Conservation (phyloP, 225 moss, liverwort and hornwort genomes). For the Straminergon stramineum region DNA sequence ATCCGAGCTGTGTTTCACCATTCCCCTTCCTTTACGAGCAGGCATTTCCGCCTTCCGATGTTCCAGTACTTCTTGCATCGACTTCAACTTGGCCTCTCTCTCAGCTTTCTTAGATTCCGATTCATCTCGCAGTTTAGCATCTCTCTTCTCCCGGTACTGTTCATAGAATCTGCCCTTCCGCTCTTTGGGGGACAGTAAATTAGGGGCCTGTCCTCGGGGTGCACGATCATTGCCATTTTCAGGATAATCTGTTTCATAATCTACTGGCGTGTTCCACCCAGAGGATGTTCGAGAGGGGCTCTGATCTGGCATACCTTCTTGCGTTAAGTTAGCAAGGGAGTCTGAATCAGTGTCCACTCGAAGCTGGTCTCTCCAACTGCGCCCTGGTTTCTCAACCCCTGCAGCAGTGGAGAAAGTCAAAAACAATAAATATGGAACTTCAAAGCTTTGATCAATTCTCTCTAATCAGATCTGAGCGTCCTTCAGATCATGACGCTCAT, state of each 20-base stretch:
- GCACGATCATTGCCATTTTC: constrained; percentile 42
- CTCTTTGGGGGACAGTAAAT: constrained; percentile 49
- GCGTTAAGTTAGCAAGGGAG: constrained; percentile 32
- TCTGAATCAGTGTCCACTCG: constrained; percentile 37
- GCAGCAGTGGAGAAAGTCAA: background rate
- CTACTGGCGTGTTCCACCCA: constrained; percentile 65
- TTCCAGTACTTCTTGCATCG: constrained; percentile 91
- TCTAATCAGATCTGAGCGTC: background rate
- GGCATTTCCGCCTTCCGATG: constrained; percentile 93
- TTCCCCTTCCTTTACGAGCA: constrained; percentile 50
- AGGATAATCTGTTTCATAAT: constrained; percentile 55
- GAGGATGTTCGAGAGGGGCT: constrained; percentile 56
- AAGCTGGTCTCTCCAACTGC: constrained; percentile 38
- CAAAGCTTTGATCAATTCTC: background rate
- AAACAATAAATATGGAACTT: background rate
- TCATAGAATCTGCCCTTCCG: constrained; percentile 91
- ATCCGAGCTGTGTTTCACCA: constrained; percentile 46
- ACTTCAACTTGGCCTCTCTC: constrained; percentile 84
- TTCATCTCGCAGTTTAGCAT: constrained; percentile 84
- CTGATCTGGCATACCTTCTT: constrained; percentile 52
- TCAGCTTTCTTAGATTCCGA: constrained; percentile 82
- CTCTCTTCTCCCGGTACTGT: constrained; percentile 87
- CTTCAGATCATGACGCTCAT: background rate
- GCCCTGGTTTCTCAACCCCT: constrained; percentile 18
- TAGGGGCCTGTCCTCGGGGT: constrained; percentile 31